Evolutionary conservation across 1,284 basidiomycete genomes (phyloP).

Genomic region (Cryptococcus hybrid): DNA sequence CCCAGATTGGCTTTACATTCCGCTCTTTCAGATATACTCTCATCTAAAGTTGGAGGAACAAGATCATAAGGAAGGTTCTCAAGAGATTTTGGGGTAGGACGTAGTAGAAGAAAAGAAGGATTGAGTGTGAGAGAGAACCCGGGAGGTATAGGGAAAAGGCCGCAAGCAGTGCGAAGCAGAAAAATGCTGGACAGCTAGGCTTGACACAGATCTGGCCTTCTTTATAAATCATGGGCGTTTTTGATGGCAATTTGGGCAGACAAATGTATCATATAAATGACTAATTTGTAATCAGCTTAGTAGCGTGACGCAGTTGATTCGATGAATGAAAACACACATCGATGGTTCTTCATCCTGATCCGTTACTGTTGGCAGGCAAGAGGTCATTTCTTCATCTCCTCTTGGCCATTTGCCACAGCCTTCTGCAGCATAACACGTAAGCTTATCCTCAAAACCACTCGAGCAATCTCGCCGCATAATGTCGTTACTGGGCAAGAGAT

Average conservation of each 20-base stretch:
- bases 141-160: slow-evolving; percentile 30
- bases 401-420: too few relatives aligned
- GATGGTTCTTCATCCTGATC: too few relatives aligned
- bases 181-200: slow-evolving; percentile 29
- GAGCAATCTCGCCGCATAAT: too few relatives aligned
- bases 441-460: too few relatives aligned
- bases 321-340: too few relatives aligned
- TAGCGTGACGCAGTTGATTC: too few relatives aligned
- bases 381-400: too few relatives aligned
- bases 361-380: too few relatives aligned
- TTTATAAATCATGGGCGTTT: slow-evolving; percentile 25
- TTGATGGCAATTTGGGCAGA: slow-evolving; percentile 17
- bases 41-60: slow-evolving; percentile 19
- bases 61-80: slow-evolving; percentile 23
- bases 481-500: too few relatives aligned
- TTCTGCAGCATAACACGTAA: too few relatives aligned
- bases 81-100: slow-evolving; percentile 9
- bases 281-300: neutral
- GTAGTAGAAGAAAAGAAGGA: slow-evolving; percentile 18
- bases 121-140: slow-evolving; percentile 25
- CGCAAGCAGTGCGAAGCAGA: slow-evolving; percentile 24
- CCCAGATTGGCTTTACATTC: slow-evolving; percentile 1
- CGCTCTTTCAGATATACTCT: slow-evolving; percentile 3
- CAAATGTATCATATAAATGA: neutral
- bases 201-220: slow-evolving; percentile 38